phyloP scores from a whole-genome alignment of 2,329 filamentous ascomycete genomes.

The Diplodia intermedia region DNA sequence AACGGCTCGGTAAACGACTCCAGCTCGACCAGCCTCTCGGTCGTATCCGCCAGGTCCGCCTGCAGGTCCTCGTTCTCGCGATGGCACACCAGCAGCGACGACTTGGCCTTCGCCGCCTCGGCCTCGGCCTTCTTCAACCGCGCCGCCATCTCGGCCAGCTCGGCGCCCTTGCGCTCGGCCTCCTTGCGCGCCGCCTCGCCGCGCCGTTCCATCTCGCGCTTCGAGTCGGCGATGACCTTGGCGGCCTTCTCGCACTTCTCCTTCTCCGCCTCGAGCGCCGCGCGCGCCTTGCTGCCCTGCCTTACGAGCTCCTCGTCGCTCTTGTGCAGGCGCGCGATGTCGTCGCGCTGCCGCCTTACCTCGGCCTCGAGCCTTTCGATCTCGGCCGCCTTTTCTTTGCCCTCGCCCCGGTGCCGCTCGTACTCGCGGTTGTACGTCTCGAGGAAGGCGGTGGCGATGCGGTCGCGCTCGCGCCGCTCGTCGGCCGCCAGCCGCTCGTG shows the following conservation, averaged over 20 bases:
- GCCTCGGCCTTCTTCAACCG: constrained; percentile 6
- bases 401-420: constrained; percentile 12
- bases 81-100: background rate
- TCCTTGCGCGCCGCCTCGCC: background rate
- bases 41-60: constrained; percentile 22
- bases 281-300: background rate
- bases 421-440: constrained; percentile 8
- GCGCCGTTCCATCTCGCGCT: background rate
- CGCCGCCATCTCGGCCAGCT: background rate
- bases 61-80: constrained; percentile 17
- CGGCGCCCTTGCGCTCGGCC: background rate
- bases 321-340: background rate
- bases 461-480: constrained; percentile 4
- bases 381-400: background rate
- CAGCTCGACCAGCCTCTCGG: constrained; percentile 19
- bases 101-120: background rate
- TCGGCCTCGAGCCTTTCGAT: background rate
- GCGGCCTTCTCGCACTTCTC: constrained; percentile 9
- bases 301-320: constrained; percentile 14
- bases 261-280: constrained; percentile 1
- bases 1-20: constrained; percentile 15
- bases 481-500: background rate
- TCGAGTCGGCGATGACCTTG: background rate
- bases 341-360: background rate
- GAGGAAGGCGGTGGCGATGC: background rate